Conservation (phyloP, 306 rosid species). For the Citrullus colocynthis region DNA sequence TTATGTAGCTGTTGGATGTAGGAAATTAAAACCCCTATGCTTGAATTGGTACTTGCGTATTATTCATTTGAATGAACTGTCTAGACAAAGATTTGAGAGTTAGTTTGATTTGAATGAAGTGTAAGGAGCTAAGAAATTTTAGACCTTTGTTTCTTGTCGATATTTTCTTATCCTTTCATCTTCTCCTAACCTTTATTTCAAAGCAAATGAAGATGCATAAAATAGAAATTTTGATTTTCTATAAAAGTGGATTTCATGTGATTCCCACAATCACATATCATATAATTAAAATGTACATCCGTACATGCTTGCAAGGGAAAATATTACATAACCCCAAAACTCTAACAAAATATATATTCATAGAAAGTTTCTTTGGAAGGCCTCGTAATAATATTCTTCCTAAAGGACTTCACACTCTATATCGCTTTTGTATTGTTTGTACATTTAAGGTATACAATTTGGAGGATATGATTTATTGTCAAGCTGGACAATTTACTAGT, state of each 20-base stretch:
- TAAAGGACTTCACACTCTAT: not conserved
- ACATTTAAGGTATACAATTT: not conserved
- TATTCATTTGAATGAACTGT: constrained; percentile 16
- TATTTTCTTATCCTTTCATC: not conserved
- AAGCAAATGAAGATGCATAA: not conserved
- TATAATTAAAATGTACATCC: too few species aligned
- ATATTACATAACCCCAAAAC: not conserved
- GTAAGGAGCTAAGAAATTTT: constrained; percentile 33
- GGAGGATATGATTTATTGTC: not conserved
- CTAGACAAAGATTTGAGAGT: too few species aligned
- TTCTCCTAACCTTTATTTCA: not conserved
- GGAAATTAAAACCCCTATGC: constrained; percentile 37
- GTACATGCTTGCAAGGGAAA: too few species aligned
- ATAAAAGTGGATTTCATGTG: too few species aligned
- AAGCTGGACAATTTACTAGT: not conserved
- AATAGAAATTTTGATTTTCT: too few species aligned
- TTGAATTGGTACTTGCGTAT: constrained; percentile 73
- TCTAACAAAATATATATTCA: not conserved
- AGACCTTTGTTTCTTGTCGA: constrained; percentile 72
- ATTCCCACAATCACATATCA: too few species aligned
- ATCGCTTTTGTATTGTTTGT: not conserved
- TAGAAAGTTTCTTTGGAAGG: not conserved
- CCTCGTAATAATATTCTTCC: not conserved
- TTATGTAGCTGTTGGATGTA: constrained; percentile 69
- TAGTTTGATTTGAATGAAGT: constrained; percentile 48